phyloP scores from a whole-genome alignment of 1,284 basidiomycete species.

The Rhodotorula sp. region DNA sequence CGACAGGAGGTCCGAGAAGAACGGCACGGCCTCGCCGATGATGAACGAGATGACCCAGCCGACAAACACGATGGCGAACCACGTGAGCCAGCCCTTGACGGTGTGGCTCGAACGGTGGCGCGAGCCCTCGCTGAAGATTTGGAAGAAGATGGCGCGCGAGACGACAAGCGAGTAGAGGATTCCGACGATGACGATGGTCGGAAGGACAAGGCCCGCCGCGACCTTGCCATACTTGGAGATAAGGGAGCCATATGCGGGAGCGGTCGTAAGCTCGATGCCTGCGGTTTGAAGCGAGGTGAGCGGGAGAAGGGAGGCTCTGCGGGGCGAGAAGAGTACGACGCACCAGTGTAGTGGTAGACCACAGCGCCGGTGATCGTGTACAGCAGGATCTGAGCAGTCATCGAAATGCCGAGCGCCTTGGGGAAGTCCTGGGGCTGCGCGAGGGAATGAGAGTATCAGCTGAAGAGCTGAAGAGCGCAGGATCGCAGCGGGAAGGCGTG shows the following conservation, averaged over 20 bases:
- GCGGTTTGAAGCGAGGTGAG: conserved; percentile 25
- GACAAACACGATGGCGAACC: conserved; percentile 60
- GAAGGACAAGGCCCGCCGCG: conserved; percentile 55
- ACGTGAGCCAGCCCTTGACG: conserved; percentile 61
- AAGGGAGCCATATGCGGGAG: conserved; percentile 57
- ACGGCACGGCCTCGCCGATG: conserved; percentile 58
- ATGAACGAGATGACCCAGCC: conserved; percentile 55
- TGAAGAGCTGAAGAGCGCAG: too few species aligned
- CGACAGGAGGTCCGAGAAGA: conserved; percentile 55
- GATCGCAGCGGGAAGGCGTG: too few species aligned
- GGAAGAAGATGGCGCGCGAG: conserved; percentile 60
- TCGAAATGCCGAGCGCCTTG: conserved; percentile 53
- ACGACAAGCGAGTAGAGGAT: conserved; percentile 54
- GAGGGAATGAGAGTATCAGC: too few species aligned
- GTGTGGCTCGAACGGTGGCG: conserved; percentile 62
- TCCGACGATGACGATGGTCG: conserved; percentile 58
- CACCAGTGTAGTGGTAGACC: conserved; percentile 55
- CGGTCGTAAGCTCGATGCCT: conserved; percentile 59
- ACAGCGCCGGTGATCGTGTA: conserved; percentile 66
- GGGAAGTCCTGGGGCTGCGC: conserved; percentile 61
- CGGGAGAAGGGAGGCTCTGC: too few species aligned
- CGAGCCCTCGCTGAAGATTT: conserved; percentile 55
- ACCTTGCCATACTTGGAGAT: conserved; percentile 39
- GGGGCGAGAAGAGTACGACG: neutral
- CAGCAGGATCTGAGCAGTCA: conserved; percentile 61